phyloP scores from a whole-genome alignment of 768 basidiomycete species.

The Rhodosporidiobolus sp. region DNA sequence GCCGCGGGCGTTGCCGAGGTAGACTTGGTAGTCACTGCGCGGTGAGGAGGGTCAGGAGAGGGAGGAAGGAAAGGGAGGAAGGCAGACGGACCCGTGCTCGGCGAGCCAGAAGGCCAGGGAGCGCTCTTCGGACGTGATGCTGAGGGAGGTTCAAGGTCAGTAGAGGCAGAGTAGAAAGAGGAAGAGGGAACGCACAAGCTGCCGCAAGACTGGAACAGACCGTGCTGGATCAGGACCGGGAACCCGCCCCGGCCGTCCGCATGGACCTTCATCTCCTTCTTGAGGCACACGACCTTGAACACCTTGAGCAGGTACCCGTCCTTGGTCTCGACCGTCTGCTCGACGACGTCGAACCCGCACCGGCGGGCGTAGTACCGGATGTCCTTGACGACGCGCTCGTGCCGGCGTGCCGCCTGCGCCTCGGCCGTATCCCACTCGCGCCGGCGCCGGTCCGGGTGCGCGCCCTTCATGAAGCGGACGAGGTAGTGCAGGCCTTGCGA shows the following conservation, averaged over 20 bases:
- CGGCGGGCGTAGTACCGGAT: slow-evolving; percentile 54
- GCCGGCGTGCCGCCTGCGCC: slow-evolving; percentile 47
- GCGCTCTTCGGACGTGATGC: slow-evolving; percentile 56
- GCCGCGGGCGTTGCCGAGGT: slow-evolving; percentile 52
- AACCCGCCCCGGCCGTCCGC: slow-evolving; percentile 48
- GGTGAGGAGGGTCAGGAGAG: not conserved
- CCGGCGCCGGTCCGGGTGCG: slow-evolving; percentile 1
- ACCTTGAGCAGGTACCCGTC: slow-evolving; percentile 54
- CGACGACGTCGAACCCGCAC: slow-evolving; percentile 53
- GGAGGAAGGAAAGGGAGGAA: too few relatives aligned
- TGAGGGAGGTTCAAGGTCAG: not conserved
- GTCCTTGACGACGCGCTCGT: slow-evolving; percentile 52
- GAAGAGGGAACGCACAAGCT: slow-evolving; percentile 47
- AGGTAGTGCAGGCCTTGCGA: not conserved
- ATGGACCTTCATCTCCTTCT: slow-evolving; percentile 30
- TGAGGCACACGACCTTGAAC: slow-evolving; percentile 44
- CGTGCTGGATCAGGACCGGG: slow-evolving; percentile 55
- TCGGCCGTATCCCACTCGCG: slow-evolving; percentile 50
- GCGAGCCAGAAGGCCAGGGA: slow-evolving; percentile 57
- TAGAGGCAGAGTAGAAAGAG: rapidly evolving
- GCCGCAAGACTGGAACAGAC: slow-evolving; percentile 56
- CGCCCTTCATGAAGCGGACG: slow-evolving; percentile 5
- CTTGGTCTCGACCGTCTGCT: slow-evolving; percentile 54
- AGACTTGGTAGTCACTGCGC: slow-evolving; percentile 52
- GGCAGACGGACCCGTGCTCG: slow-evolving; percentile 47